A percentile compares a stretch with the other conserved stretches of the same genome.
Evolutionary conservation across 495 filamentous ascomycete species (phyloP).

Genomic region (Cetradonia linearis): DNA sequence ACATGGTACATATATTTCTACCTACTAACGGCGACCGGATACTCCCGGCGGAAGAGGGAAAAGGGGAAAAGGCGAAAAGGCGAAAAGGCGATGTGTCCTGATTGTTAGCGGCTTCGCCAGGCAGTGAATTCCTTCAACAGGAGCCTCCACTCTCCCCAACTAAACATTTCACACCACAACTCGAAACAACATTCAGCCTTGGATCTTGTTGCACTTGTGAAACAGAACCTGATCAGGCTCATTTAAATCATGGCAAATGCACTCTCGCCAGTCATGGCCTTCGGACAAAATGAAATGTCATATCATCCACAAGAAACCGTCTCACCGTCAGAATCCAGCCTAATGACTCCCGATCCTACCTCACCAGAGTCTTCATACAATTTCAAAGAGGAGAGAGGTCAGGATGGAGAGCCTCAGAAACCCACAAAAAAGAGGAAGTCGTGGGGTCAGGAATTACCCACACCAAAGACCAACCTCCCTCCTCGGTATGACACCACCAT

Average conservation of each 20-base stretch:
- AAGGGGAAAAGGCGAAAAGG: constrained; percentile 16
- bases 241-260: constrained; percentile 11
- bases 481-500: constrained; percentile 56
- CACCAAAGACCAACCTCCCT: constrained; percentile 92
- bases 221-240: background rate
- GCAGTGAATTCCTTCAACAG: constrained; percentile 11
- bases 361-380: constrained; percentile 18
- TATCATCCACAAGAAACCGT: constrained; percentile 37
- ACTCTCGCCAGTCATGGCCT: constrained; percentile 15
- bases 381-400: constrained; percentile 27
- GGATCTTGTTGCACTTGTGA: background rate
- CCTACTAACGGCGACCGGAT: constrained; percentile 8
- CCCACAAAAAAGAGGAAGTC: constrained; percentile 93
- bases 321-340: constrained; percentile 40
- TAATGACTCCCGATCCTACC: constrained; percentile 20
- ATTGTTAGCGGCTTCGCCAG: constrained; percentile 11
- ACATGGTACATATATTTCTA: background rate
- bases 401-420: constrained; percentile 55
- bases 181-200: background rate
- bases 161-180: background rate
- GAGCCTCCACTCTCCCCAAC: background rate
- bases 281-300: constrained; percentile 14
- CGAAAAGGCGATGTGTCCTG: constrained; percentile 21
- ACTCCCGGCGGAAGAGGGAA: constrained; percentile 7
- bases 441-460: constrained; percentile 95